These are phyloP conservation scores for Eucommia ulmoides DNA, from an alignment of 257 asterid genomes.

Conservation along the genomic window DNA sequence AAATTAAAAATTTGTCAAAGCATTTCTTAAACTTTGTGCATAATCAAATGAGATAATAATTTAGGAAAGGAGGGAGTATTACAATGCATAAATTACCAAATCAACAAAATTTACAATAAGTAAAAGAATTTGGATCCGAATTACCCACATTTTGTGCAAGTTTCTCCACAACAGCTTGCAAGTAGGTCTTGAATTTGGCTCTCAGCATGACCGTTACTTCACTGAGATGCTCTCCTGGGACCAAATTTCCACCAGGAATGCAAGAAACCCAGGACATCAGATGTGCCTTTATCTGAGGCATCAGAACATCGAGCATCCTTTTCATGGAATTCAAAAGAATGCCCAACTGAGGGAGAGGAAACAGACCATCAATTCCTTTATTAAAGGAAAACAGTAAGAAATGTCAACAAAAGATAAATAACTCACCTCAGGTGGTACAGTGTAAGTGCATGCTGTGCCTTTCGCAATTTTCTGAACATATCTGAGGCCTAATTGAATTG, in stretches of 20 bases:
- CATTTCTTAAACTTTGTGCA: too few species aligned
- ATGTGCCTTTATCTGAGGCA: slow-evolving; percentile 61
- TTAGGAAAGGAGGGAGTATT: slow-evolving; percentile 3
- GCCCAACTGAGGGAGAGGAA: slow-evolving; percentile 57
- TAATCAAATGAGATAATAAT: neutral
- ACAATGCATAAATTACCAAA: neutral
- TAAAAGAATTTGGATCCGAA: too few species aligned
- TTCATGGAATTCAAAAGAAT: slow-evolving; percentile 71
- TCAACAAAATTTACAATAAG: too few species aligned
- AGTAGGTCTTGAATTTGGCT: slow-evolving; percentile 70
- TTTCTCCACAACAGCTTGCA: slow-evolving; percentile 69
- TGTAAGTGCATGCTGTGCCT: slow-evolving; percentile 41
- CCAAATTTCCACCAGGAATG: slow-evolving; percentile 48
- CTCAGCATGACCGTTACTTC: slow-evolving; percentile 84
- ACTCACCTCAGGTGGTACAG: slow-evolving; percentile 44
- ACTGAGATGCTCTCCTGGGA: slow-evolving; percentile 69
- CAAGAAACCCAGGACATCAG: slow-evolving; percentile 76
- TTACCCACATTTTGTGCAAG: slow-evolving; percentile 74
- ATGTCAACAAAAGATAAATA: neutral
- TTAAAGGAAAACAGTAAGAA: neutral
- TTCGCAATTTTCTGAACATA: slow-evolving; percentile 76
- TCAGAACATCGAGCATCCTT: slow-evolving; percentile 66
- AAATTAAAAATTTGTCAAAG: too few species aligned
- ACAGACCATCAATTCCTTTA: neutral
- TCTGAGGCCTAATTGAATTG: slow-evolving; percentile 65